phyloP scores from a whole-genome alignment of 768 basidiomycete species.

The Rhizopogon vinicolor region DNA sequence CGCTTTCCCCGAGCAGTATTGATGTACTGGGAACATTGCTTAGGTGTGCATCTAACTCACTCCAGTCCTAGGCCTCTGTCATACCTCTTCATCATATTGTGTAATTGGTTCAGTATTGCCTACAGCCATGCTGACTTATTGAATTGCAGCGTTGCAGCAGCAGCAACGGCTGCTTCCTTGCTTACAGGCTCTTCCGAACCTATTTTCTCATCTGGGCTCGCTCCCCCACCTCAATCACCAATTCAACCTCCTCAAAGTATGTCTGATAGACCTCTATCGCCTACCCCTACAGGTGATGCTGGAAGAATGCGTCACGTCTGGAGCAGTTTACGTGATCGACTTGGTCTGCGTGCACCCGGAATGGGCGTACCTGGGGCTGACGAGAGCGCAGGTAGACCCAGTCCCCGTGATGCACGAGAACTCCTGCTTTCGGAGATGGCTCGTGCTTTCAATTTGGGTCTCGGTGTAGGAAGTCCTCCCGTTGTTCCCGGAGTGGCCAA shows the following conservation, averaged over 20 bases:
- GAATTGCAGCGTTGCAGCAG: constrained; percentile 70
- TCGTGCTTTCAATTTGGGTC: constrained; percentile 70
- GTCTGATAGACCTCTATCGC: constrained; percentile 32
- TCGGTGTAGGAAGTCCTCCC: constrained; percentile 38
- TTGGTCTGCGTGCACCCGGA: constrained; percentile 43
- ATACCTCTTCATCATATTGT: not conserved
- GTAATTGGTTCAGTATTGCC: not conserved
- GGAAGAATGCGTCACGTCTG: constrained; percentile 59
- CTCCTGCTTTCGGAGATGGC: constrained; percentile 80
- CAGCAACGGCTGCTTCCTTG: constrained; percentile 84
- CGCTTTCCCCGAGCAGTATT: constrained; percentile 68
- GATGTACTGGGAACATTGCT: constrained; percentile 81
- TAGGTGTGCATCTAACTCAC: constrained; percentile 45
- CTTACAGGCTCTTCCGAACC: constrained; percentile 69
- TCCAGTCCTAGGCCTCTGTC: not conserved
- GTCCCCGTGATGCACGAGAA: constrained; percentile 50
- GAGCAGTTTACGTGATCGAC: constrained; percentile 63
- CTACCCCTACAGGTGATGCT: constrained; percentile 36
- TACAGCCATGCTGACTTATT: not conserved
- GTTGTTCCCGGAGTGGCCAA: constrained; percentile 11
- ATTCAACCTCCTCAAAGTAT: constrained; percentile 11
- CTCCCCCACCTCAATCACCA: constrained; percentile 27
- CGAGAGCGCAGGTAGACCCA: constrained; percentile 6
- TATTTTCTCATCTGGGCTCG: constrained; percentile 54
- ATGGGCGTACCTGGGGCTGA: constrained; percentile 11